These are phyloP conservation scores for Agroathelia rolfsii DNA, from an alignment of 1,284 basidiomycete species.

Conservation along the genomic window DNA sequence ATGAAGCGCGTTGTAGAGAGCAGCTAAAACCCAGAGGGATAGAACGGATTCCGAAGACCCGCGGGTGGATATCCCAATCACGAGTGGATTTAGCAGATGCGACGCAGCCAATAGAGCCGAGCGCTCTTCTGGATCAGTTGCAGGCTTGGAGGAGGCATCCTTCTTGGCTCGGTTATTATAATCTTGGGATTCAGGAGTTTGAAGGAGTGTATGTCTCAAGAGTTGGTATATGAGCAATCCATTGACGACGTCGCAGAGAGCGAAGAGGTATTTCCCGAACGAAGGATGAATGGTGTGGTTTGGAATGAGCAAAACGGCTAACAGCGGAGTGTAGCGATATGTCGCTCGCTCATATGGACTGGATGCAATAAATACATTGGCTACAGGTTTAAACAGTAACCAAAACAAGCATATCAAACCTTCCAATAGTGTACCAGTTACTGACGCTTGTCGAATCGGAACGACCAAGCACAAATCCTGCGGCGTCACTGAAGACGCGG, in stretches of 20 bases:
- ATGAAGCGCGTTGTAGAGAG: constrained; percentile 51
- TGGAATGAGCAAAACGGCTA: constrained; percentile 77
- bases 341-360: constrained; percentile 93
- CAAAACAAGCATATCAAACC: too few relatives aligned
- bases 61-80: constrained; percentile 92
- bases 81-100: constrained; percentile 87
- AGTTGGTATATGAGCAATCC: constrained; percentile 71
- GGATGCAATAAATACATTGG: too few relatives aligned
- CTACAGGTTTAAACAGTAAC: too few relatives aligned
- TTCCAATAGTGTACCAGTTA: too few relatives aligned
- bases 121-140: too few relatives aligned
- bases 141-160: too few relatives aligned
- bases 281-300: constrained; percentile 71
- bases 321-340: constrained; percentile 92
- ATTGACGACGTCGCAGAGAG: constrained; percentile 76
- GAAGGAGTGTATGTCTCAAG: constrained; percentile 42
- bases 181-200: too few relatives aligned
- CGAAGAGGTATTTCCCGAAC: constrained; percentile 89
- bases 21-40: constrained; percentile 69
- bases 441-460: too few relatives aligned
- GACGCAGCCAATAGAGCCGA: constrained; percentile 50
- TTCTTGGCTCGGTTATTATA: too few relatives aligned
- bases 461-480: constrained; percentile 61
- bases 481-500: constrained; percentile 89
- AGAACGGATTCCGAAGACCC: constrained; percentile 92